phyloP scores from a whole-genome alignment of 768 basidiomycete genomes.

The Ramaria sp. region DNA sequence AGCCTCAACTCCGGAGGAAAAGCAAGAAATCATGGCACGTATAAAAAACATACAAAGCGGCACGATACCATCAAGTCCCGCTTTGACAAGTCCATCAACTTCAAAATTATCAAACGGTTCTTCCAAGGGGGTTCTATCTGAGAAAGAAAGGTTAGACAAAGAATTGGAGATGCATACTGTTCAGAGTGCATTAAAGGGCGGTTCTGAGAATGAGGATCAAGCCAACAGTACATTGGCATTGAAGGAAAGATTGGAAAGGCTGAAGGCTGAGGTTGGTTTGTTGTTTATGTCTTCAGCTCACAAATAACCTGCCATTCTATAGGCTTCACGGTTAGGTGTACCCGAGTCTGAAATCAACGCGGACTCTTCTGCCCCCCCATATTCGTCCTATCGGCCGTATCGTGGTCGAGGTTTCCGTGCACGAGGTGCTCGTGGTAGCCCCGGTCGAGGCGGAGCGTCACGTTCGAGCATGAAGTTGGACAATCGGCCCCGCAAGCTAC shows the following conservation, averaged over 20 bases:
- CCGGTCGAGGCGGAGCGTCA: constrained; percentile 53
- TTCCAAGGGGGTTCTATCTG: constrained; percentile 12
- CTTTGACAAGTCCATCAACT: constrained; percentile 19
- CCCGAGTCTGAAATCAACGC: constrained; percentile 30
- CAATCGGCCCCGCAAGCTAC: constrained; percentile 73
- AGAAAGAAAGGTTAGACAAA: constrained; percentile 58
- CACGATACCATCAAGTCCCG: constrained; percentile 41
- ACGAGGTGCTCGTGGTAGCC: constrained; percentile 48
- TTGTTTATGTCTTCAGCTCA: not conserved
- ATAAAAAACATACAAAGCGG: constrained; percentile 71
- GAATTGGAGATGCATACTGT: constrained; percentile 65
- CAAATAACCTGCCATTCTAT: not conserved
- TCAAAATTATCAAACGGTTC: constrained; percentile 15
- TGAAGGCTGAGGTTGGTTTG: constrained; percentile 62
- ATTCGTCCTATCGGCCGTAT: constrained; percentile 29
- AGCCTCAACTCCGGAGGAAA: constrained; percentile 54
- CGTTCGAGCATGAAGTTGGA: constrained; percentile 80
- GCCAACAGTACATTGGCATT: constrained; percentile 48
- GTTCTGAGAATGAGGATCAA: constrained; percentile 29
- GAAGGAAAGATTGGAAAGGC: constrained; percentile 61
- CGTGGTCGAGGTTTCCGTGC: constrained; percentile 60
- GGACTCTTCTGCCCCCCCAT: constrained; percentile 23
- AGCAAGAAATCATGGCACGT: constrained; percentile 66
- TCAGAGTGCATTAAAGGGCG: constrained; percentile 17
- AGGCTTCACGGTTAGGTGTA: constrained; percentile 73